Percentiles rank a stretch among this genome's conserved stretches.
These are phyloP conservation scores for Mortierella sp. DNA, from an alignment of 371 early-diverging fungal genomes.

Conservation along the genomic window DNA sequence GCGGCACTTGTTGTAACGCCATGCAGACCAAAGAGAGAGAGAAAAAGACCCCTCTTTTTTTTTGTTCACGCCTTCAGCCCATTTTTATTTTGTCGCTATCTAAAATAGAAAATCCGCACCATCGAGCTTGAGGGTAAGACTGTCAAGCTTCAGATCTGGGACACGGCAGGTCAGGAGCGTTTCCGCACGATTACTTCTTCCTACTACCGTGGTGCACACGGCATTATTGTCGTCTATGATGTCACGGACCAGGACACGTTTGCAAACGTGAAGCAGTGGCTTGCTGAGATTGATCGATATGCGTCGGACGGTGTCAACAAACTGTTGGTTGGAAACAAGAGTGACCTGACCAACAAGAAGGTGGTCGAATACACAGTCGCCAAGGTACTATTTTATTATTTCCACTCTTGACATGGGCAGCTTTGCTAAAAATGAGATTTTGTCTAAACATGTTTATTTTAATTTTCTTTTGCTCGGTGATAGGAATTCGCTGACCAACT, in stretches of 20 bases:
- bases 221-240: constrained; percentile 98
- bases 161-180: constrained; percentile 97
- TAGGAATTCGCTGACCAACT: constrained; percentile 89
- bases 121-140: constrained; percentile 97
- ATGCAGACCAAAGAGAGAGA: no score
- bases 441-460: no score
- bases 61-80: neutral
- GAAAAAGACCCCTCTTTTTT: neutral
- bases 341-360: constrained; percentile 93
- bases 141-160: constrained; percentile 95
- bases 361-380: constrained; percentile 79
- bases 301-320: constrained; percentile 92
- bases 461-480: no score
- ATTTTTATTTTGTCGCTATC: neutral
- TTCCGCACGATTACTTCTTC: constrained; percentile 99
- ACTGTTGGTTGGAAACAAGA: constrained; percentile 98
- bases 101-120: constrained; percentile 95
- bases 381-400: constrained; percentile 56
- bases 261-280: constrained; percentile 92
- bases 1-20: no score
- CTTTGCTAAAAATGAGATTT: no score
- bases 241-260: constrained; percentile 96
- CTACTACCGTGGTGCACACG: constrained; percentile 99
- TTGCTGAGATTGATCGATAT: constrained; percentile 97
- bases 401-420: constrained; percentile 2